Evolutionary conservation across 78 protist species (phyloP).

Genomic region (Dictyostelium intermedium): DNA sequence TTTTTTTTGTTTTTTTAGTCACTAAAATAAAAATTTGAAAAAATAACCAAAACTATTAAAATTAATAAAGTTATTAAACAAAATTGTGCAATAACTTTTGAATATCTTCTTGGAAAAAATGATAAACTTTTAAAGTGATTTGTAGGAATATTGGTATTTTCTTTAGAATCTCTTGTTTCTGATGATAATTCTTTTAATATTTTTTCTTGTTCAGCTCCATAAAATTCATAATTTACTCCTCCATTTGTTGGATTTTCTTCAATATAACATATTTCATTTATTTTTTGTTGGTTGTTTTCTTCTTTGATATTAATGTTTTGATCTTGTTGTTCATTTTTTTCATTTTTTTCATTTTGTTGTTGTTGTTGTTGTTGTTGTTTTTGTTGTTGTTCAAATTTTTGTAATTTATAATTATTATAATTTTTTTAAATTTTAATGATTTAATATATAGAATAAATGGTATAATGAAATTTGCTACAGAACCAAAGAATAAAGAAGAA

Average conservation of each 20-base stretch:
- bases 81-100: background rate
- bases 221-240: background rate
- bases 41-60: background rate
- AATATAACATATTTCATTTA: background rate
- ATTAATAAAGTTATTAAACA: background rate
- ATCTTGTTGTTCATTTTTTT: background rate
- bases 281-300: background rate
- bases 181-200: background rate
- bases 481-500: slow-evolving; percentile 4
- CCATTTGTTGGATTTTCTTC: background rate
- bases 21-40: slow-evolving; percentile 6
- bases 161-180: slow-evolving; percentile 7
- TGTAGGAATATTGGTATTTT: background rate
- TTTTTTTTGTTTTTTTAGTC: background rate
- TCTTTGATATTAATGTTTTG: background rate
- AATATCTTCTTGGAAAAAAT: background rate
- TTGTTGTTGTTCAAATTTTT: background rate
- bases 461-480: slow-evolving; percentile 38
- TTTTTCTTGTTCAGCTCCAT: background rate
- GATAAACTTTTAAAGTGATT: background rate
- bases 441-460: slow-evolving; percentile 23
- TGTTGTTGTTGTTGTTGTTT: background rate
- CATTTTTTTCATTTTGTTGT: no score
- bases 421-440: slow-evolving; percentile 4
- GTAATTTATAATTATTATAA: background rate